These are phyloP conservation scores for Neofusicoccum umdonicola DNA, from an alignment of 2,329 filamentous ascomycete genomes.

Conservation along the genomic window DNA sequence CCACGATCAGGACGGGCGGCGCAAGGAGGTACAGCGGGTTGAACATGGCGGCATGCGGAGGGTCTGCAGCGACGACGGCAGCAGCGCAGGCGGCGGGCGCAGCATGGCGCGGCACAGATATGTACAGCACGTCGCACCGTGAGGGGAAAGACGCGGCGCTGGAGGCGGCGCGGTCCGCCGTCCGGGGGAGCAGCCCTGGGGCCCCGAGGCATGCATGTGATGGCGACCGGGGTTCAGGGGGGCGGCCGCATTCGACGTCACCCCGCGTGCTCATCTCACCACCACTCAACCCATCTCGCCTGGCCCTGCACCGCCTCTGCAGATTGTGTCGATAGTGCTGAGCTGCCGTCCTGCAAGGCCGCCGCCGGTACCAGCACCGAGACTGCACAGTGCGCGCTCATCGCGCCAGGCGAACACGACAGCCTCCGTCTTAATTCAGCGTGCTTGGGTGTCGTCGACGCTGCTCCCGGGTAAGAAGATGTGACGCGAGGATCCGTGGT, in stretches of 20 bases:
- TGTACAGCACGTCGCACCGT: background rate
- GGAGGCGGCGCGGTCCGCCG: slow-evolving; percentile 9
- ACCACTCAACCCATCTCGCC: no score
- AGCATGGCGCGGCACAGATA: slow-evolving; percentile 5
- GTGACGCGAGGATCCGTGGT: no score
- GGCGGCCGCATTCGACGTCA: background rate
- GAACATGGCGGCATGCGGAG: slow-evolving; percentile 10
- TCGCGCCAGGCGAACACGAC: no score
- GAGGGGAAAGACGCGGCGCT: slow-evolving; percentile 4
- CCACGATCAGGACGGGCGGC: slow-evolving; percentile 35
- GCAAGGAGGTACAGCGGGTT: slow-evolving; percentile 32
- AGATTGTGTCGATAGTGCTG: no score
- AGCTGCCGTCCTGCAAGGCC: no score
- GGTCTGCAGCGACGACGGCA: background rate
- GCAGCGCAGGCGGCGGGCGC: background rate
- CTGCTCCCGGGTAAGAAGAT: no score
- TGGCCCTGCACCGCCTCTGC: no score
- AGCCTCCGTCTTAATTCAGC: no score
- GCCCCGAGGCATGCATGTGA: slow-evolving; percentile 13
- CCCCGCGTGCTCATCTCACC: no score
- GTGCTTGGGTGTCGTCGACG: no score
- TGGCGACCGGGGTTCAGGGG: background rate
- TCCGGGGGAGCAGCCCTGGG: slow-evolving; percentile 4
- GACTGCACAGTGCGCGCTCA: no score
- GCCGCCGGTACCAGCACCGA: no score